Evolutionary conservation across 768 basidiomycete genomes (phyloP).

Genomic region (Trametes elegans): DNA sequence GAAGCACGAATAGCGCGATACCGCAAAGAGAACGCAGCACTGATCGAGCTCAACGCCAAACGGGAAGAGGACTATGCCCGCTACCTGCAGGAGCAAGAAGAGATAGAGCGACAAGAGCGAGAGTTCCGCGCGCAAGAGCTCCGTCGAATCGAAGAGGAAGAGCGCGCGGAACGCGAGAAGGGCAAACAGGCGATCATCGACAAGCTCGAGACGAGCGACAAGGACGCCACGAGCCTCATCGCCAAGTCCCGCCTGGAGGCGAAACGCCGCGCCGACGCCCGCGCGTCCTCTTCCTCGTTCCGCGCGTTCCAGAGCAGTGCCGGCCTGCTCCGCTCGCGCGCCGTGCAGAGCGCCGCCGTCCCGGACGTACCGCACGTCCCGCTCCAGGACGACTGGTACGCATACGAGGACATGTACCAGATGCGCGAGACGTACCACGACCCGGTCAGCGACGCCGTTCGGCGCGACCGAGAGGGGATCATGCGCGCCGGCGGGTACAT

Average conservation of each 20-base stretch:
- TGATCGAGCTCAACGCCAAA: slow-evolving; percentile 82
- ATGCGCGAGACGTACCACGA: slow-evolving; percentile 64
- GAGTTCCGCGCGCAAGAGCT: slow-evolving; percentile 67
- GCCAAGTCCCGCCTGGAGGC: slow-evolving; percentile 67
- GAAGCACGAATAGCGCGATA: slow-evolving; percentile 81
- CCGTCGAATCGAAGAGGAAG: slow-evolving; percentile 68
- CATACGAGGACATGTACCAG: slow-evolving; percentile 66
- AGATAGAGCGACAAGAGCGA: slow-evolving; percentile 68
- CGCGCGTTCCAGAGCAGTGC: slow-evolving; percentile 22
- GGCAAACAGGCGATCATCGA: slow-evolving; percentile 75
- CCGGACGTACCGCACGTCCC: slow-evolving; percentile 83
- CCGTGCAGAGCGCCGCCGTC: slow-evolving; percentile 60
- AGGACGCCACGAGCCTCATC: slow-evolving; percentile 66
- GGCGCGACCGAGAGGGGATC: slow-evolving; percentile 72
- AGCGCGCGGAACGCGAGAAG: slow-evolving; percentile 73
- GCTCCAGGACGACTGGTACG: slow-evolving; percentile 72
- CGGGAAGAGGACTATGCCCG: slow-evolving; percentile 77
- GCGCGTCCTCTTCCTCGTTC: slow-evolving; percentile 37
- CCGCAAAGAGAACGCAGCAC: slow-evolving; percentile 74
- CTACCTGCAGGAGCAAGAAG: slow-evolving; percentile 75
- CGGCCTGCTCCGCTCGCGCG: slow-evolving; percentile 56
- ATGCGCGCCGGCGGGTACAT: slow-evolving; percentile 83
- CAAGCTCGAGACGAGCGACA: slow-evolving; percentile 73
- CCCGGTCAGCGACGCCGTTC: slow-evolving; percentile 70
- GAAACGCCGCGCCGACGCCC: slow-evolving; percentile 57